These are phyloP conservation scores for Schrenkiella parvula DNA, from an alignment of 345 rosid species.

Conservation along the genomic window DNA sequence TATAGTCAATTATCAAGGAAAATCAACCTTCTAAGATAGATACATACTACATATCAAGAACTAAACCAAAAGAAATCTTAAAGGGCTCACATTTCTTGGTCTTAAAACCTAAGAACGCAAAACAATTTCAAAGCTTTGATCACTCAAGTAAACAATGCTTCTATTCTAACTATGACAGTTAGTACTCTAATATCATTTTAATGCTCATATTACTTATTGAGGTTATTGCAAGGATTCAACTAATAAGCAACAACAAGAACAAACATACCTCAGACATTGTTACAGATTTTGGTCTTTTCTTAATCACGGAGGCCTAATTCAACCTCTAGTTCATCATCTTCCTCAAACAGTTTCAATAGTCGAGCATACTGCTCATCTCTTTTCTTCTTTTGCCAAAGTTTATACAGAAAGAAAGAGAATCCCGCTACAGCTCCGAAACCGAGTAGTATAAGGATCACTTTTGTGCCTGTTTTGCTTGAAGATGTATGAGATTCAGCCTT, in stretches of 20 bases:
- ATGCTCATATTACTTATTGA: not conserved
- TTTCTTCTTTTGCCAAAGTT: conserved; percentile 91
- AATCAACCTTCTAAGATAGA: too few species aligned
- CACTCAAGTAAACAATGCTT: too few species aligned
- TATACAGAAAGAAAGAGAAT: conserved; percentile 57
- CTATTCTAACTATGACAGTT: too few species aligned
- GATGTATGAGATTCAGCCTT: conserved; percentile 31
- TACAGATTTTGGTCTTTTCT: conserved; percentile 13
- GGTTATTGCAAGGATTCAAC: not conserved
- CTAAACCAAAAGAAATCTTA: too few species aligned
- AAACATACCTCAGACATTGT: conserved; percentile 15
- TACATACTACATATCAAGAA: too few species aligned
- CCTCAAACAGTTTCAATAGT: conserved; percentile 85
- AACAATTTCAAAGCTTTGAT: too few species aligned
- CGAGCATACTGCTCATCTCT: conserved; percentile 94
- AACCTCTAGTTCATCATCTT: conserved; percentile 92
- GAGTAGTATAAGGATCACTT: conserved; percentile 44
- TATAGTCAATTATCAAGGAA: too few species aligned
- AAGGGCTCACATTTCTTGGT: too few species aligned
- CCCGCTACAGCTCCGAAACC: conserved; percentile 43
- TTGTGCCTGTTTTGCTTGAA: conserved; percentile 44
- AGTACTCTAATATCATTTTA: too few species aligned
- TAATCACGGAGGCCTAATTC: conserved; percentile 87
- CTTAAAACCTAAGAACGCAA: too few species aligned
- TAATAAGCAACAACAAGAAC: not conserved